Evolutionary conservation across 371 early-diverging fungal genomes (phyloP).

Genomic region (Mortierella sp.): DNA sequence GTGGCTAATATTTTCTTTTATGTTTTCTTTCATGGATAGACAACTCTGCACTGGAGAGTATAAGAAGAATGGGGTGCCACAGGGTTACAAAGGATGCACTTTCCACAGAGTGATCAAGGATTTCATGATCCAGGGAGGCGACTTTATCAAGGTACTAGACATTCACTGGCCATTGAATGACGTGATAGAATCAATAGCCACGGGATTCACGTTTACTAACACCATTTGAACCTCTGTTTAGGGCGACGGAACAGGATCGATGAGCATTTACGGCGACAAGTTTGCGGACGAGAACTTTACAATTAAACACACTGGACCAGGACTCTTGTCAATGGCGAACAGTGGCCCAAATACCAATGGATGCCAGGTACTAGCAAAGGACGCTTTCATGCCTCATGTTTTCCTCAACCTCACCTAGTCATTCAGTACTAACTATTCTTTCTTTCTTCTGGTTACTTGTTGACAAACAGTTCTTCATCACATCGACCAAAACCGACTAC

Average conservation of each 20-base stretch:
- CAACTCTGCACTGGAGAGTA: constrained; percentile 95
- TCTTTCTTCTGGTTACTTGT: background rate
- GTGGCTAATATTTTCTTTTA: background rate
- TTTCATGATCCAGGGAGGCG: constrained; percentile 99
- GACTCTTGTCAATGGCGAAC: constrained; percentile 98
- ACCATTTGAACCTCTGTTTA: constrained; percentile 29
- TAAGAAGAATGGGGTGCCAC: constrained; percentile 81
- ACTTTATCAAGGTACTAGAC: constrained; percentile 80
- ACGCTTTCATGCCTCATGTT: background rate
- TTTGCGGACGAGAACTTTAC: constrained; percentile 98
- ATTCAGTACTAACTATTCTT: background rate
- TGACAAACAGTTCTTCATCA: constrained; percentile 90
- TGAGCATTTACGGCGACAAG: constrained; percentile 95
- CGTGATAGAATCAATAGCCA: too few species aligned
- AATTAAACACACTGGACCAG: constrained; percentile 91
- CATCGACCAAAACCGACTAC: constrained; percentile 87
- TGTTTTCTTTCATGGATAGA: constrained; percentile 42
- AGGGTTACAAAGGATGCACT: constrained; percentile 89
- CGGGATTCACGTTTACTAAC: too few species aligned
- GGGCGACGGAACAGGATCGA: constrained; percentile 97
- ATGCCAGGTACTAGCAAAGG: constrained; percentile 69
- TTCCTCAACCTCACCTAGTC: background rate
- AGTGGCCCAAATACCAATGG: constrained; percentile 95
- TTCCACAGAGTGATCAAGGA: constrained; percentile 96
- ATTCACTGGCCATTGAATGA: constrained; percentile 18